Evolutionary conservation across 495 filamentous ascomycete species (phyloP).

Genomic region (Podospora fimiseda): DNA sequence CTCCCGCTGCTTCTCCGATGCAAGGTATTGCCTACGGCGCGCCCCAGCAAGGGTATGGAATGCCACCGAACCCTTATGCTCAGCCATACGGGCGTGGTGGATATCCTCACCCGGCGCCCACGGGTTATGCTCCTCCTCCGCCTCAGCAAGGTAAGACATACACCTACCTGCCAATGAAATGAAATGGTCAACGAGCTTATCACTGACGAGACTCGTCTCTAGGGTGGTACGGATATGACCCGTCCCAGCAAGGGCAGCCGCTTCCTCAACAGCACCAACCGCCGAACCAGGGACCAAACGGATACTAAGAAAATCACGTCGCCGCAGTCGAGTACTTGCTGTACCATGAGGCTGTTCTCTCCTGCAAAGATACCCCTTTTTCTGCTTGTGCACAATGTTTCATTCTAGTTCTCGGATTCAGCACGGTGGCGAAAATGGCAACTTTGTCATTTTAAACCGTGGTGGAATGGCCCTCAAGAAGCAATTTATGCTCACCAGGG

Average conservation of each 20-base stretch:
- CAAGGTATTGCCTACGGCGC: constrained; percentile 29
- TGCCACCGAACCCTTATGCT: constrained; percentile 21
- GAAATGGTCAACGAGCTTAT: constrained; percentile 5
- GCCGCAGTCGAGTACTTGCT: constrained; percentile 6
- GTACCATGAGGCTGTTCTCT: constrained; percentile 1
- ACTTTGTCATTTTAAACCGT: no score
- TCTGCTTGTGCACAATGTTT: neutral
- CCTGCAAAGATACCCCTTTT: constrained; percentile 13
- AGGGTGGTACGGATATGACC: constrained; percentile 37
- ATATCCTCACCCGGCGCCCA: constrained; percentile 21
- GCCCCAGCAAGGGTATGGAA: constrained; percentile 26
- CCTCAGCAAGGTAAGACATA: constrained; percentile 33
- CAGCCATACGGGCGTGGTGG: constrained; percentile 28
- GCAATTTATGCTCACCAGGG: no score
- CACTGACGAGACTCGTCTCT: constrained; percentile 15
- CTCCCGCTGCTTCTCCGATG: constrained; percentile 23
- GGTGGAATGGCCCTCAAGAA: no score
- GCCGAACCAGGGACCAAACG: constrained; percentile 25
- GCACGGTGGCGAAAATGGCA: no score
- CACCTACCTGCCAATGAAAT: neutral
- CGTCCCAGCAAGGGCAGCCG: constrained; percentile 23
- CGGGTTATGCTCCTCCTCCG: constrained; percentile 28
- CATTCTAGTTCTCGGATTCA: no score
- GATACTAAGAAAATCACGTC: constrained; percentile 15
- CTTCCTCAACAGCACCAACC: constrained; percentile 29